Base-by-base conservation (phyloP, 2,329 filamentous ascomycete species). In the Onygenales sp. region DNA sequence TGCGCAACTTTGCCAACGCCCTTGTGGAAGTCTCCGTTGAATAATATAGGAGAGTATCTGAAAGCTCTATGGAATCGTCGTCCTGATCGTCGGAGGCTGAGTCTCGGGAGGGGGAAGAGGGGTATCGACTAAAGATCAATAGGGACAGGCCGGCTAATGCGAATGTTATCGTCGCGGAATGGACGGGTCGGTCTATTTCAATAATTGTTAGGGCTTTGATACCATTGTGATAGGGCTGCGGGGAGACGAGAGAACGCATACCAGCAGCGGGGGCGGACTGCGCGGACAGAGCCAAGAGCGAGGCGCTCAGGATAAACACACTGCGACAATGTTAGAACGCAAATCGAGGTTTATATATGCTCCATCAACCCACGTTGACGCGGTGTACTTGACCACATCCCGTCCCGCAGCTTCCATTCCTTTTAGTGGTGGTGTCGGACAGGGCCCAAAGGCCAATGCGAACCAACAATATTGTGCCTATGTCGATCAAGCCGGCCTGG, bases 131-230 rank as follows among this genome's bases (percentile, higher is more conserved):
- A 44, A 68, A 57, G 39, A 64, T 60, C 9, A 75, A 55, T 33
- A 76, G 62, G 40, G 62, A 65, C 21, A 64, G 57, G 7, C 72
- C 74, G 8, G 70, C 63, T 27, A 71, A 61, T 42, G 70, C 66
- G 40, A 77, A 72, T 21, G 69, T 61, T 4, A 74, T 57, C 39
- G 73, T 64, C 14, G 67, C 62, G 6, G 74, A 69, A 57, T 74
- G 73, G 11, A 76, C 58, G 3, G 76, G 75, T 48, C 71, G 73
- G 58, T 77, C 77, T 75, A 53, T 33, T 36, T 13, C 14, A 33
- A 21, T 45, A 44, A 43, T 17, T 32, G 51, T 62, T 47, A 63
- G 61, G 54, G 14, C 52, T 42, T 52, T 53, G 45, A 51, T 21
- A 37, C 27, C 34, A 33, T 13, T 54, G 49, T 47, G 27, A 14